Evolutionary conservation across 2,329 filamentous ascomycete species (phyloP).

Genomic region (Chrysoporthe deuterocubensis): DNA sequence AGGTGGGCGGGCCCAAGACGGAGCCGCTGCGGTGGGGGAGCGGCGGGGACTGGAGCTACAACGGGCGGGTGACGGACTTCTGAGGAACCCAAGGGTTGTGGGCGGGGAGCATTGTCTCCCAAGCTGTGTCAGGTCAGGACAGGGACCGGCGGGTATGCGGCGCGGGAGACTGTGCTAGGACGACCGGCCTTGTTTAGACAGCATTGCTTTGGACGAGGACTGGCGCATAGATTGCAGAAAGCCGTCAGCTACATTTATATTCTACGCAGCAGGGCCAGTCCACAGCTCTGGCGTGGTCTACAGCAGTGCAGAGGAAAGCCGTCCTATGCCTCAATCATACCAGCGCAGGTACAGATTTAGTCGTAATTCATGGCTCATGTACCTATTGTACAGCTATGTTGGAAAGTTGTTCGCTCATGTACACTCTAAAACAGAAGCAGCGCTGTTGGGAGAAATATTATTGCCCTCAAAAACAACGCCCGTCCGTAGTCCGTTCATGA

Average conservation of each 20-base stretch:
- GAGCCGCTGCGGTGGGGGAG: constrained; percentile 89
- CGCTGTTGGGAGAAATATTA: background rate
- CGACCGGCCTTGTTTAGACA: too few relatives aligned
- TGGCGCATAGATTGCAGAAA: too few relatives aligned
- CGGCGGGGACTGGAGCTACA: constrained; percentile 84
- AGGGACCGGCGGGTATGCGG: too few relatives aligned
- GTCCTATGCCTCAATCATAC: background rate
- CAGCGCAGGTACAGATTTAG: background rate
- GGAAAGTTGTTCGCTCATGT: constrained; percentile 15
- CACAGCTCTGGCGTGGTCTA: too few relatives aligned
- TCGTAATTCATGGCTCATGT: constrained; percentile 12
- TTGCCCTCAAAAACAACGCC: background rate
- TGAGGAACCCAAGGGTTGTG: constrained; percentile 20
- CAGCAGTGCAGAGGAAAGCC: background rate
- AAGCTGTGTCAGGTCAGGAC: too few relatives aligned
- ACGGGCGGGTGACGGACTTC: constrained; percentile 94
- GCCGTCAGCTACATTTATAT: too few relatives aligned
- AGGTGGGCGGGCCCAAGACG: constrained; percentile 96
- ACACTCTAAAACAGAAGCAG: constrained; percentile 4
- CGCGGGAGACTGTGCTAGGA: too few relatives aligned
- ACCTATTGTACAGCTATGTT: background rate
- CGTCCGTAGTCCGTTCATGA: constrained; percentile 4
- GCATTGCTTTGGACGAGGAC: too few relatives aligned
- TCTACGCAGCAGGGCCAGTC: too few relatives aligned
- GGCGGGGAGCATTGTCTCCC: too few relatives aligned